Evolutionary conservation across 1,284 basidiomycete species (phyloP).

Genomic region (Tylopilus sp.): DNA sequence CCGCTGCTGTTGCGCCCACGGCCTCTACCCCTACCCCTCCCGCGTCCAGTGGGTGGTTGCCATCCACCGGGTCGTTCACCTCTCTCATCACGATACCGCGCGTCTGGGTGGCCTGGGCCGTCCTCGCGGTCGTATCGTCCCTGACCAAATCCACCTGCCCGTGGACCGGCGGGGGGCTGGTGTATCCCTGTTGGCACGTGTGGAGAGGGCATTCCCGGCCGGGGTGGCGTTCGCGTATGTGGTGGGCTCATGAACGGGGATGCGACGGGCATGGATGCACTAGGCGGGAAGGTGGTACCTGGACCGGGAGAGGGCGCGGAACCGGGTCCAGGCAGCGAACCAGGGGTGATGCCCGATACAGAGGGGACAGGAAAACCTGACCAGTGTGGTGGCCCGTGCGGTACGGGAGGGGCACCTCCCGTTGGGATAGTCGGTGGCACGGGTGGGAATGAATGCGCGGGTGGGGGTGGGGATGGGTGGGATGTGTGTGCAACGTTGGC

Average conservation of each 20-base stretch:
- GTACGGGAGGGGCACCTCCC: conserved; percentile 1
- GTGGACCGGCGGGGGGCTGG: conserved; percentile 25
- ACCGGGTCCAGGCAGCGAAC: conserved; percentile 10
- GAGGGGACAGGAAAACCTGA: conserved; percentile 19
- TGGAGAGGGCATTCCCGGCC: conserved; percentile 18
- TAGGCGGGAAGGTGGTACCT: conserved; percentile 11
- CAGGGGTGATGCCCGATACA: neutral
- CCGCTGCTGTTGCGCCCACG: conserved; percentile 28
- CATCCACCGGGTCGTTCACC: conserved; percentile 24
- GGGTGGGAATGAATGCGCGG: conserved; percentile 1
- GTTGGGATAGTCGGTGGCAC: conserved; percentile 8
- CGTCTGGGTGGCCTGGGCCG: conserved; percentile 16
- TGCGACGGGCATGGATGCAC: neutral
- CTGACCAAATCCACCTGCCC: conserved; percentile 17
- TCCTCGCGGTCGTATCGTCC: conserved; percentile 30
- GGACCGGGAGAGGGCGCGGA: neutral
- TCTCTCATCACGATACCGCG: conserved; percentile 26
- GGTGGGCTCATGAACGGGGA: conserved; percentile 19
- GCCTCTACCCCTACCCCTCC: conserved; percentile 35
- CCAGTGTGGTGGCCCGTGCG: conserved; percentile 25
- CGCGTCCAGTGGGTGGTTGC: conserved; percentile 28
- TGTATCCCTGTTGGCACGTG: conserved; percentile 13
- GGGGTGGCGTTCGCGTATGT: conserved; percentile 20
- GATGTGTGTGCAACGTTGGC: conserved; percentile 25
- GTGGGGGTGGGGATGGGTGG: conserved; percentile 7